Base-by-base conservation (phyloP, 768 basidiomycete species). In the Rhodocollybia butyracea region DNA sequence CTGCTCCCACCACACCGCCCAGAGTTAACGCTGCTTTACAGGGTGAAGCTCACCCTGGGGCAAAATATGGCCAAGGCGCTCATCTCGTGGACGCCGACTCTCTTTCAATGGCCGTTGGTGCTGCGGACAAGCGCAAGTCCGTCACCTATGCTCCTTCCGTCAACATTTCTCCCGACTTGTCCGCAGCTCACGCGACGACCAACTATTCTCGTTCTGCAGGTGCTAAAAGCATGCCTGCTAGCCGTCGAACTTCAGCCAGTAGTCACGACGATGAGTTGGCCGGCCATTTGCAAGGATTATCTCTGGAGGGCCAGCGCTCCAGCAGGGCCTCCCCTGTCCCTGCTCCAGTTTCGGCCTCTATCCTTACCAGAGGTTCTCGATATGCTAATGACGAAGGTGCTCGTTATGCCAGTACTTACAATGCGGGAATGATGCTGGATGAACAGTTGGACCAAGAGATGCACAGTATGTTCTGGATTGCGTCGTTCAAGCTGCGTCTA, bases 371-470 rank as follows among this genome's bases (percentile, higher is more conserved):
- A 61, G 79, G 73, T 10, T 77, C 75, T 59, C 78, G 81, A 19
- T 84, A 82, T 61, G 74, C 65, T 21, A 80, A 83, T 43, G 84
- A 84, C 46, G 85, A 88, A 52, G 81, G 78, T 38, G 70, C 76
- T 13, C 78, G 76, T 46, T 82, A 84, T 65, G 81, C 82, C 7
- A 84, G 78, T 58, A 77, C 77, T 31, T 91, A 84, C 69, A 92
- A 91, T 64, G 83, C 89, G 38, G 91, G 90, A 29, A 88, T 93
- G 86, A 86, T 95, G 84, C 74, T 96, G 58, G 94, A 96, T 61
- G 90, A 95, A 68, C 92, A 95, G 65, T 72, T 96, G 61, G 94
- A 96, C 65, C 85, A 91, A 72, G 94, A 96, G 68, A 94, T 96
- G 84, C 87, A 94, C 66, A 94, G 93, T 94, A 62, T 63, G 88